Evolutionary conservation across 2,329 filamentous ascomycete species (phyloP).

Genomic region (Knoxdaviesia proteae): DNA sequence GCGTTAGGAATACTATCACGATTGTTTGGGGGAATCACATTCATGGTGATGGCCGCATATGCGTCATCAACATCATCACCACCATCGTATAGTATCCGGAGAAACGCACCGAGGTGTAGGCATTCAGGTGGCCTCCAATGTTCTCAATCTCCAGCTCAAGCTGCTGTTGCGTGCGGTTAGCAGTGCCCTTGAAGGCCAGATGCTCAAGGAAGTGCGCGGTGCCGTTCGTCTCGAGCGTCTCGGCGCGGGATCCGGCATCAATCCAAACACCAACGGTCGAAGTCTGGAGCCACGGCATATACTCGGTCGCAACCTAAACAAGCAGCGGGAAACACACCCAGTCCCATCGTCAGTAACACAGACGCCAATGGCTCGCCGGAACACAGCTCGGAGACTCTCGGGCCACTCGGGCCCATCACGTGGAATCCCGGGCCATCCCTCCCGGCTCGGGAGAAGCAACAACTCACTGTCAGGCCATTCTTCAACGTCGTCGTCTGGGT

Average conservation of each 20-base stretch:
- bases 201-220: constrained; percentile 99
- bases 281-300: constrained; percentile 95
- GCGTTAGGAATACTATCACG: too few species aligned
- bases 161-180: constrained; percentile 88
- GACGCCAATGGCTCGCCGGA: neutral
- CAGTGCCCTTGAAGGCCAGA: constrained; percentile 97
- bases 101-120: constrained; percentile 83
- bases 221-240: constrained; percentile 96
- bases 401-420: neutral
- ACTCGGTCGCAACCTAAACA: constrained; percentile 77
- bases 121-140: constrained; percentile 97
- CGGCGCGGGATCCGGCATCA: constrained; percentile 91
- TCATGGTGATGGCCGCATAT: too few species aligned
- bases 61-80: too few species aligned
- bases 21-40: neutral
- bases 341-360: too few species aligned
- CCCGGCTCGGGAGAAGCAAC: too few species aligned
- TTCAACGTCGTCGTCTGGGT: constrained; percentile 91
- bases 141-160: constrained; percentile 99
- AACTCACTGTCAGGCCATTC: constrained; percentile 82
- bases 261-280: constrained; percentile 99
- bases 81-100: neutral
- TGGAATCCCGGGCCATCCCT: too few species aligned
- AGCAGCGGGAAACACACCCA: neutral
- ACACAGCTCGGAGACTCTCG: neutral